Conservation (phyloP, 1,284 basidiomycete genomes). For the Cutaneotrichosporon cyanovorans region DNA sequence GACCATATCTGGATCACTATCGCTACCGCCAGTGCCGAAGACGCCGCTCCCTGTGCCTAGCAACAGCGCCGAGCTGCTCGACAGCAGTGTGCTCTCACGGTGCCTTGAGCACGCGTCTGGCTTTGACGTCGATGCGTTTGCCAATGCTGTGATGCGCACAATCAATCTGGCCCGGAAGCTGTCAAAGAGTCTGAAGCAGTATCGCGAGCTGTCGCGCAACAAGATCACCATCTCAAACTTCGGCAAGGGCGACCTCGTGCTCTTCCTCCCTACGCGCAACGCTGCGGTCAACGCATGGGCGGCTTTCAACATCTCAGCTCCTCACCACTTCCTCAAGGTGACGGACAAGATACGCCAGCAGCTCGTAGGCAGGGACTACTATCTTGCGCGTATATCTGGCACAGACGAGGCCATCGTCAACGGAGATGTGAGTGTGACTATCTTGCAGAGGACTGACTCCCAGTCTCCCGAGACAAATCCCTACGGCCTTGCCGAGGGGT, state of each 20-base stretch:
- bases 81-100: conserved; percentile 27
- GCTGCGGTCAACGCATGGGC: conserved; percentile 89
- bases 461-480: conserved; percentile 47
- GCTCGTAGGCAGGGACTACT: conserved; percentile 80
- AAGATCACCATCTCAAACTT: conserved; percentile 94
- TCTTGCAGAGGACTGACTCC: conserved; percentile 35
- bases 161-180: conserved; percentile 85
- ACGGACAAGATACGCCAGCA: conserved; percentile 76
- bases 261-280: conserved; percentile 92
- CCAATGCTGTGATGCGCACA: conserved; percentile 70
- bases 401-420: conserved; percentile 79
- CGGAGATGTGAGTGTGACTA: conserved; percentile 54
- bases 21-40: conserved; percentile 14
- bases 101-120: conserved; percentile 46
- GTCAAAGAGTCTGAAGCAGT: conserved; percentile 92
- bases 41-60: conserved; percentile 7
- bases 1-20: conserved; percentile 37
- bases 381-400: conserved; percentile 81
- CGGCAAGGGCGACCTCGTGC: conserved; percentile 76
- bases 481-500: conserved; percentile 68
- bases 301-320: conserved; percentile 94
- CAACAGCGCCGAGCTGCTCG: conserved; percentile 23
- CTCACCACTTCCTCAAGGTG: conserved; percentile 91
- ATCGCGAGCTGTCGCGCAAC: conserved; percentile 81
- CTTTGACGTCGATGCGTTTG: conserved; percentile 74